Evolutionary conservation across 1,139 yeast species (phyloP).

Genomic region (Pneumocystis oryctolagi): DNA sequence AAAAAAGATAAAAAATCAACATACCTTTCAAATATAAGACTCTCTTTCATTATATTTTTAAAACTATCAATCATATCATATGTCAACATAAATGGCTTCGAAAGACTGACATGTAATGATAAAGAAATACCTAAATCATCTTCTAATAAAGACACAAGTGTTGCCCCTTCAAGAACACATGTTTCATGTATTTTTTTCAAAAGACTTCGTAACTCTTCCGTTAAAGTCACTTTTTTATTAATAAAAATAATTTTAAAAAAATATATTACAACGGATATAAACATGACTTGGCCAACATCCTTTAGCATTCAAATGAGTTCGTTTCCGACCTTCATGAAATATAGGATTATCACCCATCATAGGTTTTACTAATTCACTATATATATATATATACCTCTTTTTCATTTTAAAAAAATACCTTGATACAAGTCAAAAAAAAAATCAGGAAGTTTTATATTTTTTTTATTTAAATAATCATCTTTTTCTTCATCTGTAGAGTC

Average conservation of each 20-base stretch:
- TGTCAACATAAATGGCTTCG: not conserved
- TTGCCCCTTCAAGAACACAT: not conserved
- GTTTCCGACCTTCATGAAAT: conserved; percentile 20
- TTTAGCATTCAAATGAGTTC: conserved; percentile 20
- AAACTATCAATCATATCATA: not conserved
- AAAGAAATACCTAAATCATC: not conserved
- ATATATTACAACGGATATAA: conserved; percentile 22
- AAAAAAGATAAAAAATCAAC: not conserved
- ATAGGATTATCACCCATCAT: conserved; percentile 16
- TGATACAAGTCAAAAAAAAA: conserved; percentile 20
- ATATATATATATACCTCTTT: not conserved
- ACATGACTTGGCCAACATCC: conserved; percentile 26
- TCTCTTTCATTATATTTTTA: not conserved
- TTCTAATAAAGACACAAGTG: not conserved
- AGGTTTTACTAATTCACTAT: conserved; percentile 16
- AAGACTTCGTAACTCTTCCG: conserved; percentile 5
- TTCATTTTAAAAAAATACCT: not conserved
- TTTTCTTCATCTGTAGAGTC: not conserved
- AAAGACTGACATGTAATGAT: not conserved
- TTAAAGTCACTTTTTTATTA: not conserved
- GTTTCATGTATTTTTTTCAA: conserved; percentile 3
- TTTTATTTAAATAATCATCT: not conserved
- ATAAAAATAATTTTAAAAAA: not conserved
- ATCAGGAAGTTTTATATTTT: conserved; percentile 18
- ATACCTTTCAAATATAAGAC: not conserved